A percentile compares a stretch with the other conserved stretches of the same genome.
phyloP scores from a whole-genome alignment of 768 basidiomycete genomes.

The Lactarius pseudohatsudake region DNA sequence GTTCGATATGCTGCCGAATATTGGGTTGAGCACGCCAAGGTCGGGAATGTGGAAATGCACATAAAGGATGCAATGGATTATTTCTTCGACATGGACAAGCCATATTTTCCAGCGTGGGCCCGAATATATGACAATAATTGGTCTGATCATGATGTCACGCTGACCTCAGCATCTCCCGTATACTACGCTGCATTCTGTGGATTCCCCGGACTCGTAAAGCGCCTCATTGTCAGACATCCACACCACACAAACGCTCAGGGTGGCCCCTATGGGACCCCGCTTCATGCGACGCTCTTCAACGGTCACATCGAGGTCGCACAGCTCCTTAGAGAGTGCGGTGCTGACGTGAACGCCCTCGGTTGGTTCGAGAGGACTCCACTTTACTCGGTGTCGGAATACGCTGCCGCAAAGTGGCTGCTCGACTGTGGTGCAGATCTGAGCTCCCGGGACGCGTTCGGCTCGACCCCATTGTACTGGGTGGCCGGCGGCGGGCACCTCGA shows the following conservation, averaged over 20 bases:
- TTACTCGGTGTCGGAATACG: neutral
- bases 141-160: too few species aligned
- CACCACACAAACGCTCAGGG: fast-evolving
- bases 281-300: neutral
- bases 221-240: neutral
- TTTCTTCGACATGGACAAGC: neutral
- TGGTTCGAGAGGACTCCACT: neutral
- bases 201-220: neutral
- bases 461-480: neutral
- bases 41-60: neutral
- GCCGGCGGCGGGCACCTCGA: neutral
- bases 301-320: neutral
- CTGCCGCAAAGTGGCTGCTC: neutral
- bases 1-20: neutral
- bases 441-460: neutral
- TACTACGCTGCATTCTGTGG: neutral
- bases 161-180: neutral
- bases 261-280: neutral
- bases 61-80: neutral
- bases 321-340: neutral
- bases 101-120: neutral
- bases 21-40: neutral
- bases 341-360: neutral
- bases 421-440: neutral
- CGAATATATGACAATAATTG: neutral